Conservation (phyloP, 345 rosid species). For the Gossypium turneri region DNA sequence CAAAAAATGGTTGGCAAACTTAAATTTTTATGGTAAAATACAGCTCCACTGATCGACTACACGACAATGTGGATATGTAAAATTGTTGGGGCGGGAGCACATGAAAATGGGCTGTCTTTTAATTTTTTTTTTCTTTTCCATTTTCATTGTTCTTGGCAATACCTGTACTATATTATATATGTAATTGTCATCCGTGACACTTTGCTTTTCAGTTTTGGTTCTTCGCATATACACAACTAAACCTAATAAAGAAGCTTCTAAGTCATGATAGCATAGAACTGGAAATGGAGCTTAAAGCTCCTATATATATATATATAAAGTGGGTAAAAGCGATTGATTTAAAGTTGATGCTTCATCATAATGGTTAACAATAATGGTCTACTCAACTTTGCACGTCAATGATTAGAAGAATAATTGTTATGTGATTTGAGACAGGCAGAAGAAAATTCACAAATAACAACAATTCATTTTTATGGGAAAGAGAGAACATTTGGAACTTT, state of each 20-base stretch:
- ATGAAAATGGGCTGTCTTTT: not conserved
- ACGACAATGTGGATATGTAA: constrained; percentile 7
- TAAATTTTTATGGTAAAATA: constrained; percentile 1
- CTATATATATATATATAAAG: not conserved
- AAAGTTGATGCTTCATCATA: too few species aligned
- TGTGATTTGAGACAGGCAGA: not conserved
- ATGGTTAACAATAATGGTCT: not conserved
- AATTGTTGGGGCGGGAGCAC: not conserved
- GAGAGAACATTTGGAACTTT: not conserved
- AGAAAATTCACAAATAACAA: not conserved
- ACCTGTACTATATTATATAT: not conserved
- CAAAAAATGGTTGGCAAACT: not conserved
- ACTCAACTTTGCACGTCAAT: not conserved
- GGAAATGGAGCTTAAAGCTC: not conserved
- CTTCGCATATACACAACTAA: not conserved
- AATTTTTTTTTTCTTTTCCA: not conserved
- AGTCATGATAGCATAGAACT: not conserved
- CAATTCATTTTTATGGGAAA: not conserved
- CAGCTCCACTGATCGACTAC: constrained; percentile 6
- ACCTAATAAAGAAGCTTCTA: not conserved
- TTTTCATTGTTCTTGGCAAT: not conserved
- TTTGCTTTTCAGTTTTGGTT: not conserved
- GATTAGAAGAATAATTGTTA: not conserved
- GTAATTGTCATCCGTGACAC: not conserved
- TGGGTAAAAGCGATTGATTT: not conserved